phyloP scores from a whole-genome alignment of 2,329 filamentous ascomycete species.

The Colletotrichum chrysophilum region DNA sequence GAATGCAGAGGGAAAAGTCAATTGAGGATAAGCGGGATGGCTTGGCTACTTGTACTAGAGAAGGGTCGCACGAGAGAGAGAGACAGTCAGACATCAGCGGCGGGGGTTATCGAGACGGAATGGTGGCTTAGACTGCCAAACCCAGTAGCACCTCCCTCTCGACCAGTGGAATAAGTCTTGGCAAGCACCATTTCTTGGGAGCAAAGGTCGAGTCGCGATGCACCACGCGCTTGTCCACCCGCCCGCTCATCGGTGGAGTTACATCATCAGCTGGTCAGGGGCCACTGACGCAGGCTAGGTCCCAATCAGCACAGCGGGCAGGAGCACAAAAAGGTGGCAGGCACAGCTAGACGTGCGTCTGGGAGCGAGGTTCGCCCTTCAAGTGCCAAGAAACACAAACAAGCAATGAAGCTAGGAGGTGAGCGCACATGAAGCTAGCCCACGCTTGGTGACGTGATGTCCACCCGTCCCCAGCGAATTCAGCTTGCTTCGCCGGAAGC shows the following conservation, averaged over 20 bases:
- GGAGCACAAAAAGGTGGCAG: neutral
- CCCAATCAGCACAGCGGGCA: neutral
- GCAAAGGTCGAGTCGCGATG: slow-evolving; percentile 1
- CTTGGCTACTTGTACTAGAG: slow-evolving; percentile 16
- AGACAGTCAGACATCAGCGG: slow-evolving; percentile 9
- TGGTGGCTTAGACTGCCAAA: slow-evolving; percentile 12
- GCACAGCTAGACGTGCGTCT: neutral
- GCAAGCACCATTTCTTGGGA: neutral
- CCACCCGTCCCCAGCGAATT: neutral
- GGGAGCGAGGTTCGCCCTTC: neutral
- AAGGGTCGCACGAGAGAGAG: neutral
- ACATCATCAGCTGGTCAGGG: slow-evolving; percentile 19
- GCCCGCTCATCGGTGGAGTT: slow-evolving; percentile 5
- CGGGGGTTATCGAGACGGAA: slow-evolving; percentile 4
- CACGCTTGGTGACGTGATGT: slow-evolving; percentile 19
- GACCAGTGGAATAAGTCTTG: neutral
- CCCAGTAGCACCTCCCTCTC: neutral
- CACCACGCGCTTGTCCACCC: neutral
- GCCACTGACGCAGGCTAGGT: slow-evolving; percentile 22
- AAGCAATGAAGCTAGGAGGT: slow-evolving; percentile 7
- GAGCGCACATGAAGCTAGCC: slow-evolving; percentile 1
- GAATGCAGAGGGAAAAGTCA: neutral
- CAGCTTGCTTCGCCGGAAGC: neutral
- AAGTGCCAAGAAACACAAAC: slow-evolving; percentile 9
- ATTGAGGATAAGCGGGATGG: neutral